Percentiles rank a stretch among this genome's conserved stretches.
phyloP scores from a whole-genome alignment of 148 eudicot genomes.

The Cornus suecica region DNA sequence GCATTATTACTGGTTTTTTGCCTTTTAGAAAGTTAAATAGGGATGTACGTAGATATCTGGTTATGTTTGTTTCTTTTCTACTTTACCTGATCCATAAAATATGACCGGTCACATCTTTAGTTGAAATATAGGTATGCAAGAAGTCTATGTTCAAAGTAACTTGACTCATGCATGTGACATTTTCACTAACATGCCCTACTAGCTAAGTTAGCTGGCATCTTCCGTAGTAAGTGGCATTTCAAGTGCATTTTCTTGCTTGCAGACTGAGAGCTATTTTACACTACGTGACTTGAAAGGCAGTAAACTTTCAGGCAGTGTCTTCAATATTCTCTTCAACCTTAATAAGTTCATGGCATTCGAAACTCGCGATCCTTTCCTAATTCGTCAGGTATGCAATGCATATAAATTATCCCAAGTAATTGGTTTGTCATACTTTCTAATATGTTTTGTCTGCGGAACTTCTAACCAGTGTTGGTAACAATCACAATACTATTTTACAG shows the following conservation, averaged over 20 bases:
- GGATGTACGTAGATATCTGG: background rate
- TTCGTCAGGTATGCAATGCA: conserved; percentile 78
- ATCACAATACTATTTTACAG: conserved; percentile 30
- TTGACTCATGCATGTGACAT: background rate
- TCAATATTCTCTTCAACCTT: conserved; percentile 88
- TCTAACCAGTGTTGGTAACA: background rate
- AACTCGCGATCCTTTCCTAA: conserved; percentile 95
- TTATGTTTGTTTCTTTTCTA: background rate
- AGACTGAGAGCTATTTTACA: conserved; percentile 78
- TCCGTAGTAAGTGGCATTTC: background rate
- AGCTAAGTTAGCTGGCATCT: background rate
- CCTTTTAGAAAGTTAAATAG: background rate
- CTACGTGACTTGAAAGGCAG: conserved; percentile 79
- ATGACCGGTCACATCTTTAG: background rate
- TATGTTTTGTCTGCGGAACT: too few relatives aligned
- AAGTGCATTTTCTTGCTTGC: conserved; percentile 25
- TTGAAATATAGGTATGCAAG: background rate
- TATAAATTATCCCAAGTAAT: background rate
- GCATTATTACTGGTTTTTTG: background rate
- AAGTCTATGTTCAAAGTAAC: background rate
- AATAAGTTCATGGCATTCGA: conserved; percentile 98
- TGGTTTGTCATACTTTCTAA: background rate
- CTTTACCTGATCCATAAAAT: background rate
- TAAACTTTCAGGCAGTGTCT: conserved; percentile 83
- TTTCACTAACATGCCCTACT: background rate